These are phyloP conservation scores for Neurospora sublineolata DNA, from an alignment of 495 filamentous ascomycete species.

Conservation along the genomic window DNA sequence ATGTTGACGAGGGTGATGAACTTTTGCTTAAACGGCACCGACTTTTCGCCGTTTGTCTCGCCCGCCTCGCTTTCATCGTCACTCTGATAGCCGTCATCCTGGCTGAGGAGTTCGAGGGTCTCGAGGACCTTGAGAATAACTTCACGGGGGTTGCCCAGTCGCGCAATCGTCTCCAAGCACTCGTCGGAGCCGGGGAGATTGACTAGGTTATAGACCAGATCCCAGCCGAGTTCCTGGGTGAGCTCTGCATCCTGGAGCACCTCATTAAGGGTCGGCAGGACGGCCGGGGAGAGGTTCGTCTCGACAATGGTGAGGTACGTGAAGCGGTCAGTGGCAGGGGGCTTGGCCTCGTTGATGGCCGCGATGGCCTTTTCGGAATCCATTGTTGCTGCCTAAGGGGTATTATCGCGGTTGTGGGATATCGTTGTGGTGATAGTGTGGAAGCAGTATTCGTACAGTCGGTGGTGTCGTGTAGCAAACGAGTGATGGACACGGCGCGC, in stretches of 20 bases:
- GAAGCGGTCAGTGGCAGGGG: conserved; percentile 68
- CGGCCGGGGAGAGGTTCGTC: conserved; percentile 65
- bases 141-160: conserved; percentile 83
- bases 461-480: not conserved
- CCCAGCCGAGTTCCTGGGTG: conserved; percentile 91
- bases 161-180: conserved; percentile 66
- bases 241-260: conserved; percentile 74
- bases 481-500: not conserved
- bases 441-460: not conserved
- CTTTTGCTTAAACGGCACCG: conserved; percentile 29
- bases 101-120: conserved; percentile 43
- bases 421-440: not conserved
- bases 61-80: conserved; percentile 16
- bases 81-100: conserved; percentile 28
- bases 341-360: conserved; percentile 36
- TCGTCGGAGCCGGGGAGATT: conserved; percentile 59
- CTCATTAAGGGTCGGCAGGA: conserved; percentile 63
- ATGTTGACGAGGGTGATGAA: conserved; percentile 72
- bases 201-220: conserved; percentile 76
- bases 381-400: not conserved
- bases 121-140: conserved; percentile 85
- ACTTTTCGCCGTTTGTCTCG: conserved; percentile 4
- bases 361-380: conserved; percentile 23
- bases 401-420: not conserved
- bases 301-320: conserved; percentile 85